Conservation (phyloP, 208 protist species). For the Angomonas deanei region DNA sequence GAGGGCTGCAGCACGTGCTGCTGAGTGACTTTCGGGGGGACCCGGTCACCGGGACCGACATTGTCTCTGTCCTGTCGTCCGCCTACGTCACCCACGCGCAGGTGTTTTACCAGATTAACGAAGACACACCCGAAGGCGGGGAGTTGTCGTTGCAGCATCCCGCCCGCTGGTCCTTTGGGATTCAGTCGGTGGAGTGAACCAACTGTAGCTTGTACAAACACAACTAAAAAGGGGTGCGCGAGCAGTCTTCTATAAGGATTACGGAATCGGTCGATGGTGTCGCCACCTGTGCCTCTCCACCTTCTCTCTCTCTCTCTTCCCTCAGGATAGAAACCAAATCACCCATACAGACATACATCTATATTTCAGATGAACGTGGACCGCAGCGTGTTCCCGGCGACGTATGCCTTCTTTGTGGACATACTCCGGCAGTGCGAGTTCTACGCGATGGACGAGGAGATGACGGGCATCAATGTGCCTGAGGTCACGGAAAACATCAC, state of each 20-base stretch:
- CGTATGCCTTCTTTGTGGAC: slow-evolving; percentile 58
- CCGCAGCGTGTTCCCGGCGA: slow-evolving; percentile 52
- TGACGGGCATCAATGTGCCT: slow-evolving; percentile 72
- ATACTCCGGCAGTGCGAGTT: slow-evolving; percentile 70
- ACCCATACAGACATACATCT: slow-evolving; percentile 7
- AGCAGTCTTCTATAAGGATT: too few relatives aligned
- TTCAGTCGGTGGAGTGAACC: slow-evolving; percentile 6
- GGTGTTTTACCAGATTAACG: slow-evolving; percentile 46
- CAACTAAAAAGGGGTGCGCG: too few relatives aligned
- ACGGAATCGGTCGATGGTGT: too few relatives aligned
- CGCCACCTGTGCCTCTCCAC: slow-evolving; percentile 7
- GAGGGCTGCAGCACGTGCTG: slow-evolving; percentile 2
- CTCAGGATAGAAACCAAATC: not conserved
- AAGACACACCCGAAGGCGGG: not conserved
- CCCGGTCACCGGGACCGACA: slow-evolving; percentile 30
- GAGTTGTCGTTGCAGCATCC: slow-evolving; percentile 38
- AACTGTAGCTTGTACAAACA: not conserved
- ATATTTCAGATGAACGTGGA: slow-evolving; percentile 71
- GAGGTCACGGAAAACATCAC: slow-evolving; percentile 57
- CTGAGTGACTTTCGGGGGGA: slow-evolving; percentile 28
- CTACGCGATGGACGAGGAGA: slow-evolving; percentile 83
- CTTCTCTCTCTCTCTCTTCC: slow-evolving; percentile 8
- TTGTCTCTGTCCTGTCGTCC: slow-evolving; percentile 40
- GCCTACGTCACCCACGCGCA: slow-evolving; percentile 56
- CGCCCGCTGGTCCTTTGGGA: slow-evolving; percentile 54